Evolutionary conservation across 208 protist genomes (phyloP), one percentile per base, ranked within the genome.

Genomic region (Trypanosoma brucei): DNA sequence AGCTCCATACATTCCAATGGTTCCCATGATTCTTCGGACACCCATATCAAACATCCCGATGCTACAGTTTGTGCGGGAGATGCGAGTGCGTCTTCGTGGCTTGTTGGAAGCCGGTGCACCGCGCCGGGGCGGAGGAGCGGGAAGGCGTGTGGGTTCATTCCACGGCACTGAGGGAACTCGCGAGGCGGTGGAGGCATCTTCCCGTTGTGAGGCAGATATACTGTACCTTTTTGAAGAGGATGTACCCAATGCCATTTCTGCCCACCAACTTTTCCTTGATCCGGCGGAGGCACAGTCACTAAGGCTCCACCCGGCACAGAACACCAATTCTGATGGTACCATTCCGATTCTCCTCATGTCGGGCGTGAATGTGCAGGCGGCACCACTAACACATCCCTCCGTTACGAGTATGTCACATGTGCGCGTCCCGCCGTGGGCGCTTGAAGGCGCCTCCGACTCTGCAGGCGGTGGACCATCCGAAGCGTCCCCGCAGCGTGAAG

Each of bases 41-140:
- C 82, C 82, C 0, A 75, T 92, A 7, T 86, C 85, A 1, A 92
- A 92, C 67, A 77, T 89, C 7, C 85, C 85, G 0, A 81, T 88
- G 77, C 72, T 92, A 40, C 82, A 88, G 62, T 89, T 92, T 58
- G 55, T 92, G 35, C 81, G 80, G 13, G 85, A 92, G 76, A 84
- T 86, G 45, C 81, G 85, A 30, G 76, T 86, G 50, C 85, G 85
- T 14, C 75, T 92, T 40, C 76, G 77, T 14, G 68, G 64, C 2
- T 62, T 92, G 56, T 52, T 88, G 31, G 81, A 83, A 40, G 84
- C 84, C 3, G 84, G 84, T 13, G 84, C 79, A 9, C 72, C 77
- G 6, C 75, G 72, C 51, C 59, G 62, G 0, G 78, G 64, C 5
- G 36, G 9, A n/a, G 14, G 44, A 8, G 44, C 9, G 8, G 44